These are phyloP conservation scores for Oryza coarctata DNA, from an alignment of 176 grass and related monocot genomes.

Conservation along the genomic window DNA sequence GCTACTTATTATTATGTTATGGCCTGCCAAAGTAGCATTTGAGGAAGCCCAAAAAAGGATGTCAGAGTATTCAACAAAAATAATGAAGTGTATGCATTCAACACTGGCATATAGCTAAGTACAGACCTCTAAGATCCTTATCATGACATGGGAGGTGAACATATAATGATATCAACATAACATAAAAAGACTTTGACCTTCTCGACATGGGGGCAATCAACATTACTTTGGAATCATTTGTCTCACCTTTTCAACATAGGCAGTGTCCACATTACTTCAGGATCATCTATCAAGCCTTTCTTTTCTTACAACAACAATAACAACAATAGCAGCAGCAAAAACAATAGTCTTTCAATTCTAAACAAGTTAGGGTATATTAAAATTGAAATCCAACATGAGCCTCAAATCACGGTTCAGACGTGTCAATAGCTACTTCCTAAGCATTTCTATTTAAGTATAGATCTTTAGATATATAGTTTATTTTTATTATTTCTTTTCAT, in stretches of 20 bases:
- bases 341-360: too few species aligned
- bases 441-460: too few species aligned
- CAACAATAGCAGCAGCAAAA: too few species aligned
- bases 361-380: too few species aligned
- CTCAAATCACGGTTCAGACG: too few species aligned
- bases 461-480: too few species aligned
- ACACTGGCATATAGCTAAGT: neutral
- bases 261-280: conserved; percentile 53
- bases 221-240: conserved; percentile 28
- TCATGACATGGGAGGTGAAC: neutral
- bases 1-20: neutral
- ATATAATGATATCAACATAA: neutral
- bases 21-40: neutral
- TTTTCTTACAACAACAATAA: too few species aligned
- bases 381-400: too few species aligned
- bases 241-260: conserved; percentile 37
- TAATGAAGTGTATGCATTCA: conserved; percentile 7
- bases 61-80: neutral
- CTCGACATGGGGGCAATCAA: conserved; percentile 44
- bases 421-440: too few species aligned
- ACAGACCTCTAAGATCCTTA: neutral
- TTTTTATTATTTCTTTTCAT: too few species aligned
- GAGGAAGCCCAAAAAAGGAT: neutral
- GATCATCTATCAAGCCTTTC: conserved; percentile 34
- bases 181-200: conserved; percentile 24